A percentile compares a stretch with the other conserved stretches of the same genome.
These are phyloP conservation scores for Mucor circinelloides DNA, from an alignment of 371 early-diverging fungal species.

Conservation along the genomic window DNA sequence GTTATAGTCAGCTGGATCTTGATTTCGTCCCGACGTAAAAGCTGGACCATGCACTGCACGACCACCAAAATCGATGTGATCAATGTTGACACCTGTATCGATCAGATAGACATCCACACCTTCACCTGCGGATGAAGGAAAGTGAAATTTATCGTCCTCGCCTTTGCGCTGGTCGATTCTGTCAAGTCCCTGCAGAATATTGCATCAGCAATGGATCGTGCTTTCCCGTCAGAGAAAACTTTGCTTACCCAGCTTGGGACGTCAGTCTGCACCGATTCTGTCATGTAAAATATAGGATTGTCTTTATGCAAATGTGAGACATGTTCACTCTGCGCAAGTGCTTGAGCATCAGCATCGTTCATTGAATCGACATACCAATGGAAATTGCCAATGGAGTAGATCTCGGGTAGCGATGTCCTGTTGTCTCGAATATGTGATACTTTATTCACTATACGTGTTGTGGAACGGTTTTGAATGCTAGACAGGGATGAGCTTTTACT, in stretches of 20 bases:
- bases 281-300: constrained; percentile 1
- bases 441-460: neutral
- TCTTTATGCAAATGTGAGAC: neutral
- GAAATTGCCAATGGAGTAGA: constrained; percentile 5
- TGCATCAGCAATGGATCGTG: neutral
- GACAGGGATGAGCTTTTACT: neutral
- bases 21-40: constrained; percentile 38
- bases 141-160: constrained; percentile 17
- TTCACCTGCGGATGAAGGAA: constrained; percentile 18
- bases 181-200: constrained; percentile 18
- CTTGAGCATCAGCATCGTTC: neutral
- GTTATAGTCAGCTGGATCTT: constrained; percentile 49
- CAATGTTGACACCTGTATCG: constrained; percentile 60
- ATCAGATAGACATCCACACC: constrained; percentile 42
- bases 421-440: neutral
- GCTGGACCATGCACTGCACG: constrained; percentile 61
- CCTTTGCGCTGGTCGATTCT: constrained; percentile 29
- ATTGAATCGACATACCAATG: constrained; percentile 1
- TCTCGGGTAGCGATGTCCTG: neutral
- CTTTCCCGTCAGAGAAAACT: too few relatives aligned
- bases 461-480: neutral
- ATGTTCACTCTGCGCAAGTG: neutral
- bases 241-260: constrained; percentile 2
- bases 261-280: constrained; percentile 1
- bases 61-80: constrained; percentile 66